A percentile compares a stretch with the other conserved stretches of the same genome.
Conservation (phyloP, 2,329 filamentous ascomycete species). For the Penicillium sp. region DNA sequence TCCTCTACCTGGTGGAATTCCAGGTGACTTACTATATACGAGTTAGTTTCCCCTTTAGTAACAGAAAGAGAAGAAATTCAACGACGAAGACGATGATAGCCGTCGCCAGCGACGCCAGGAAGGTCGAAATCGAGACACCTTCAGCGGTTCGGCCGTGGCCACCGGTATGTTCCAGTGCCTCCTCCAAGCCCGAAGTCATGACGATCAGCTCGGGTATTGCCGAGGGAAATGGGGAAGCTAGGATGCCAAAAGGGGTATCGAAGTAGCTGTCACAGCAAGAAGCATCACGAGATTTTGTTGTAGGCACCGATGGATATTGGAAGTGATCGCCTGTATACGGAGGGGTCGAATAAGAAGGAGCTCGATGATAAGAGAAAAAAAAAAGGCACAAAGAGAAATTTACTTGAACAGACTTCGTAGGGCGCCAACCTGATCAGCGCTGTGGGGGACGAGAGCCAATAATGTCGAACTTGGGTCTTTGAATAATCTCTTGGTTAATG, state of each 20-base stretch:
- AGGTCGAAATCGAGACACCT: constrained; percentile 41
- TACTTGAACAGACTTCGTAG: constrained; percentile 4
- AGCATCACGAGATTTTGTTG: neutral
- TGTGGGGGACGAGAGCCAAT: constrained; percentile 8
- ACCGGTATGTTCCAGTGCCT: constrained; percentile 31
- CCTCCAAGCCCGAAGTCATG: constrained; percentile 25
- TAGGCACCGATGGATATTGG: neutral
- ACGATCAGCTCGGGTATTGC: constrained; percentile 8
- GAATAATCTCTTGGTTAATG: constrained; percentile 17
- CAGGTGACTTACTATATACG: constrained; percentile 65
- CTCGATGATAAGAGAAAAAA: neutral
- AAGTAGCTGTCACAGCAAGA: neutral
- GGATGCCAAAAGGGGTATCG: neutral
- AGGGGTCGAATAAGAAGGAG: neutral
- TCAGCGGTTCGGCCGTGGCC: constrained; percentile 29
- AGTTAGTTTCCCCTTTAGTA: constrained; percentile 67
- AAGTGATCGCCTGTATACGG: neutral
- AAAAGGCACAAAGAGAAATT: neutral
- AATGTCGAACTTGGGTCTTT: neutral
- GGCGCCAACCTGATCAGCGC: constrained; percentile 12
- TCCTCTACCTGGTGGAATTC: neutral
- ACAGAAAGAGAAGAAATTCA: constrained; percentile 59
- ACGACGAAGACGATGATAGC: constrained; percentile 56
- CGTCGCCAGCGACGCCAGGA: constrained; percentile 56
- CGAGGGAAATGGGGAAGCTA: constrained; percentile 2